These are phyloP conservation scores for Aspergillus fumigatus DNA, from an alignment of 2,329 filamentous ascomycete species.

Conservation along the genomic window DNA sequence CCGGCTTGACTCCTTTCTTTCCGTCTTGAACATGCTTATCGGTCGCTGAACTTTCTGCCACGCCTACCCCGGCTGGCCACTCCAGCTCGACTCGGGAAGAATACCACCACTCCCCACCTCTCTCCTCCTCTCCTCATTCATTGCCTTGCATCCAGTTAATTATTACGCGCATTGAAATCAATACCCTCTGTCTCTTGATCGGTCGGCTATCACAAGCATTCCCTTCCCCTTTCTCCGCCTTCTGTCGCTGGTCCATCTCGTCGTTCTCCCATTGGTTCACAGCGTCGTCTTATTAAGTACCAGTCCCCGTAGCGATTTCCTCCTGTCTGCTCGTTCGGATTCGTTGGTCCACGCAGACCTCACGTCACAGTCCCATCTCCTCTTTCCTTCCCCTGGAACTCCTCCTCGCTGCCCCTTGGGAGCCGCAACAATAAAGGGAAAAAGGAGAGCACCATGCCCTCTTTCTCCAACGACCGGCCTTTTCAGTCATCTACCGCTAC, in stretches of 20 bases:
- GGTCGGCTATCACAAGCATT: not conserved
- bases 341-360: conserved; percentile 13
- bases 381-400: not conserved
- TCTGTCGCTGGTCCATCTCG: not conserved
- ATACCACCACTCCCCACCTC: not conserved
- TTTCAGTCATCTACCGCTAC: conserved; percentile 31
- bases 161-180: not conserved
- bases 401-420: conserved; percentile 1
- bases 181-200: not conserved
- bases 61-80: conserved; percentile 20
- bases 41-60: conserved; percentile 21
- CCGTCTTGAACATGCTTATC: conserved; percentile 22
- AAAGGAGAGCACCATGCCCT: conserved; percentile 30
- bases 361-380: conserved; percentile 5
- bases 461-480: conserved; percentile 33
- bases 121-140: not conserved
- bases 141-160: conserved; percentile 6
- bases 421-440: conserved; percentile 6
- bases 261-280: not conserved
- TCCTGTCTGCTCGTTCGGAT: conserved; percentile 4
- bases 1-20: conserved; percentile 1
- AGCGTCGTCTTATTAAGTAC: not conserved
- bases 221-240: too few species aligned
- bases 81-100: conserved; percentile 11
- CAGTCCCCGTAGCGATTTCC: not conserved